phyloP scores from a whole-genome alignment of 371 early-diverging fungal species.

The Capillidium heterosporum region DNA sequence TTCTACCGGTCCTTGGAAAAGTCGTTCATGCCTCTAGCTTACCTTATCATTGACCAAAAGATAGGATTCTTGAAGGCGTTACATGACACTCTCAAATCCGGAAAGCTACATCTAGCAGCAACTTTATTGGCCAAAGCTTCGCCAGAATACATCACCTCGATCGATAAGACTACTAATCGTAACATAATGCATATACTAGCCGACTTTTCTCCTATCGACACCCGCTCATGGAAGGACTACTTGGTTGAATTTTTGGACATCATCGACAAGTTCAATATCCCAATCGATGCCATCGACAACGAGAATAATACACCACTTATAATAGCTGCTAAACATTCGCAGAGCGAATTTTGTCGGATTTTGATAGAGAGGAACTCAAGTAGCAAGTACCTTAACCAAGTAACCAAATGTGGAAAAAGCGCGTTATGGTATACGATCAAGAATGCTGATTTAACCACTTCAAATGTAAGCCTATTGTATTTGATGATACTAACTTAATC shows the following conservation, averaged over 20 bases:
- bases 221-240: neutral
- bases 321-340: neutral
- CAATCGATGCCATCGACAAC: neutral
- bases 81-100: constrained; percentile 21
- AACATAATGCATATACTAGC: constrained; percentile 26
- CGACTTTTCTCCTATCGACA: constrained; percentile 21
- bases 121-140: constrained; percentile 15
- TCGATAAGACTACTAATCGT: constrained; percentile 9
- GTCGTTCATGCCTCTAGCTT: constrained; percentile 30
- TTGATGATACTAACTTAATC: neutral
- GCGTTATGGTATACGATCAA: neutral
- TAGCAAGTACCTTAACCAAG: neutral
- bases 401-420: neutral
- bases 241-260: neutral
- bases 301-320: neutral
- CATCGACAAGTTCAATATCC: neutral
- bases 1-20: constrained; percentile 8
- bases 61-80: constrained; percentile 16
- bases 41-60: constrained; percentile 23
- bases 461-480: too few relatives aligned
- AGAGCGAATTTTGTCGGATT: neutral
- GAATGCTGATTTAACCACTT: neutral
- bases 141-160: constrained; percentile 4
- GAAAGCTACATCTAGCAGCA: constrained; percentile 30
- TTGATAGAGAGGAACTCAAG: neutral